Evolutionary conservation across 805 yeast species (phyloP).

Genomic region (Myxozyma kluyveri): DNA sequence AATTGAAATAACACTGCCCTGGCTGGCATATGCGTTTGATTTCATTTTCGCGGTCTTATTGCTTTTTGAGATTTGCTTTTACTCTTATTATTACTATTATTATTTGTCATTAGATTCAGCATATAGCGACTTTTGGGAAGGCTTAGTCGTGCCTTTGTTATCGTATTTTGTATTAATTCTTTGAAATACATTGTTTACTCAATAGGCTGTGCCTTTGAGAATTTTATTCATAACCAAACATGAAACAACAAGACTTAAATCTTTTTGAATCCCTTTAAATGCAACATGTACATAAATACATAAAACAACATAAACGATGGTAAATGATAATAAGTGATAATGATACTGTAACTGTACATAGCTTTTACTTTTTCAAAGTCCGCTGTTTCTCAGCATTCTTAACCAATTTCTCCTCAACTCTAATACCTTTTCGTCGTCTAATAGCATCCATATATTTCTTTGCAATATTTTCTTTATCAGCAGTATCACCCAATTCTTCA

Average conservation of each 20-base stretch:
- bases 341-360: too few species aligned
- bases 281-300: too few species aligned
- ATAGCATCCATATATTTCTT: conserved; percentile 78
- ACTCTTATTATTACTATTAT: neutral
- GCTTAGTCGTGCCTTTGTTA: neutral
- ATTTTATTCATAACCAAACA: too few species aligned
- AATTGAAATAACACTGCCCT: neutral
- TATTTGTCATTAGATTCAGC: neutral
- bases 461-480: conserved; percentile 90
- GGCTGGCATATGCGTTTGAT: too few species aligned
- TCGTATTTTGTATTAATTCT: neutral
- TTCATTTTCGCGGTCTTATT: too few species aligned
- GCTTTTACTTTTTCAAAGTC: conserved; percentile 58
- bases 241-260: too few species aligned
- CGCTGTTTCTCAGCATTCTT: conserved; percentile 93
- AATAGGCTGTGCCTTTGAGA: too few species aligned
- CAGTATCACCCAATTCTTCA: conserved; percentile 87
- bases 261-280: too few species aligned
- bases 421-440: conserved; percentile 82
- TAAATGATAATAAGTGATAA: too few species aligned
- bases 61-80: too few species aligned
- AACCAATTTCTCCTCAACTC: conserved; percentile 85
- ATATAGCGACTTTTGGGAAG: neutral
- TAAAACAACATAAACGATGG: too few species aligned
- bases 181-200: too few species aligned